Evolutionary conservation across 2,329 filamentous ascomycete genomes (phyloP), one percentile per base, ranked within the genome.

Genomic region (Cytospora chrysosperma): DNA sequence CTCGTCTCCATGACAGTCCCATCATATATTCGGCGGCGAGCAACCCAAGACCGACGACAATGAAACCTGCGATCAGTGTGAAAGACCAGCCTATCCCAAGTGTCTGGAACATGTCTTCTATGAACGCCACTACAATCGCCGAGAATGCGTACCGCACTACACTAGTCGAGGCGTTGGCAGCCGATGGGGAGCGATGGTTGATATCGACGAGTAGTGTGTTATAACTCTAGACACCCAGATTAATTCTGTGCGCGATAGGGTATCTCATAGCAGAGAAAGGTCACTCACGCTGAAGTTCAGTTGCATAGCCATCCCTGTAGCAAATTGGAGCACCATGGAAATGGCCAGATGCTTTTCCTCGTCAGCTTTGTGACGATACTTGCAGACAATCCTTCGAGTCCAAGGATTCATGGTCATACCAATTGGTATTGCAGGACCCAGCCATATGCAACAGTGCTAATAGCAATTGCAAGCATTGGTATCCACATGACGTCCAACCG

Each of bases 401-500:
- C 5, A n/a, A 19, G 19, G 40, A 13, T 26, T 17, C n/a, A 19
- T 3, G 17, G 1, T 37, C 30, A 5, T 37, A 37, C 52, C n/a
- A 34, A n/a, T 26, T 55, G n/a, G 6, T 26, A 24, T 10, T 55
- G 52, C n/a, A 55, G 19, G 1, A 40, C 13, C 52, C 52, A 55
- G 0, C 52, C 52, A 9, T 55, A 55, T 26, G 52, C 52, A 6
- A 40, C 30, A 9, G 52, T 55, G 21, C 52, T 37, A 19, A 55
- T 0, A 8, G 28, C 6, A 40, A 55, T 37, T 1, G 26, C 13
- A 1, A 55, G 13, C 52, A 55, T 40, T 1, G 52, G 52, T 55
- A 55, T 26, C 71, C 72, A 73, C 65, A 76, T 71, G 10, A 69
- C 63, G 61, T 69, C 70, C 50, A 76, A 67, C 17, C 75, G 69